phyloP scores from a whole-genome alignment of 176 grass and related monocot genomes.

The Musa itinerans region DNA sequence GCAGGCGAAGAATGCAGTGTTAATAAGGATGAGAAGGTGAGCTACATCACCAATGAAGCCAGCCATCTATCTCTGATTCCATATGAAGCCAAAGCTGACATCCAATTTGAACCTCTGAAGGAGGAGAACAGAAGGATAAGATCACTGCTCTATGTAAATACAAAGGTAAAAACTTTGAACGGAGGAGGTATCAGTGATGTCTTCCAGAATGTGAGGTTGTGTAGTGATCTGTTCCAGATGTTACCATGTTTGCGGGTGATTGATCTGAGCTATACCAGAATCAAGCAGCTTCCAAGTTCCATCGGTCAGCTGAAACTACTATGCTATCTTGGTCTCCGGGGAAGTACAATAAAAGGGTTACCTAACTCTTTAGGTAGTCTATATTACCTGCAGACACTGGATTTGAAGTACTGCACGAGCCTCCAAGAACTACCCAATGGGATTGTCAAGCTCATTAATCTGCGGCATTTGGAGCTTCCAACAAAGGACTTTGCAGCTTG shows the following conservation, averaged over 20 bases:
- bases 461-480: conserved; percentile 25
- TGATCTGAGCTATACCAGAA: conserved; percentile 26
- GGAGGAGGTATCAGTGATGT: not conserved
- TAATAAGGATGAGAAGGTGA: conserved; percentile 7
- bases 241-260: conserved; percentile 22
- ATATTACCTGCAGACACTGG: conserved; percentile 33
- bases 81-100: conserved; percentile 4
- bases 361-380: not conserved
- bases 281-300: conserved; percentile 28
- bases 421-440: conserved; percentile 20
- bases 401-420: conserved; percentile 25
- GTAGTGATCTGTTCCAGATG: conserved; percentile 15
- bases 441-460: conserved; percentile 34
- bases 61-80: conserved; percentile 25
- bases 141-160: too few species aligned
- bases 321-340: not conserved
- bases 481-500: not conserved
- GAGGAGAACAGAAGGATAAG: too few species aligned
- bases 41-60: not conserved
- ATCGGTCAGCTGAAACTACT: conserved; percentile 14
- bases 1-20: conserved; percentile 7
- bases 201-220: conserved; percentile 13
- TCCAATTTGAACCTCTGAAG: too few species aligned
- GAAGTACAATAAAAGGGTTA: conserved; percentile 23
- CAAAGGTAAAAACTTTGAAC: not conserved